Evolutionary conservation across 2,329 filamentous ascomycete species (phyloP), one percentile per base, ranked within the genome.

Genomic region (Mollisia scopiformis): DNA sequence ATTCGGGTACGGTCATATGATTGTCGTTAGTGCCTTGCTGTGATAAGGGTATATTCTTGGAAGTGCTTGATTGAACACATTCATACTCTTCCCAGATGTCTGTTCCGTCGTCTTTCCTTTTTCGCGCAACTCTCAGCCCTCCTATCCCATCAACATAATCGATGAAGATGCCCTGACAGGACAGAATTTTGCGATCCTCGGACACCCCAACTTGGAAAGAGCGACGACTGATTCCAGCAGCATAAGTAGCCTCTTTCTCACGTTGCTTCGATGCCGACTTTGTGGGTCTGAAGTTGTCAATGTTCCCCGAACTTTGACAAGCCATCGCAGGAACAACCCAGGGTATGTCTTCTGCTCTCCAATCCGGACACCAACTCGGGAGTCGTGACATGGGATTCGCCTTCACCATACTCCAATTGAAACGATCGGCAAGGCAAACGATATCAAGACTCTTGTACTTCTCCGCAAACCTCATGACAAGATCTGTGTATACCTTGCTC

Each of bases 291-390:
- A 58, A 37, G 19, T 59, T 67, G 23, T 59, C 58, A 41, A 59
- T 59, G n/a, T 55, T 49, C 4, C 30, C 25, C 19, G 30, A 27
- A 10, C 35, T 56, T 21, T 63, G 64, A 35, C 21, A 46, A 28
- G 46, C 60, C 47, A 58, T 65, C 14, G 41, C 50, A 13, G 61
- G 61, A 23, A 64, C 46, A 11, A 55, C 59, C 49, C 33, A 53
- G 10, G 41, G 51, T n/a, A 37, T 28, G 16, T 49, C 50, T 7
- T 43, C 13, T 14, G 47, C 54, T 58, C 62, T 64, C 65, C 63
- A 67, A 41, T 67, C 61, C 4, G 61, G 63, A 8, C 62, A 57
- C 65, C 63, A 67, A 10, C 58, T 59, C 3, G 65, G 65, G 4
- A 66, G 49, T 1, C n/a, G 19, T 3, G 43, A 7, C 2, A 5